Base-by-base conservation (phyloP, 164 flowering plant genomes). In the Vitis amurensis region DNA sequence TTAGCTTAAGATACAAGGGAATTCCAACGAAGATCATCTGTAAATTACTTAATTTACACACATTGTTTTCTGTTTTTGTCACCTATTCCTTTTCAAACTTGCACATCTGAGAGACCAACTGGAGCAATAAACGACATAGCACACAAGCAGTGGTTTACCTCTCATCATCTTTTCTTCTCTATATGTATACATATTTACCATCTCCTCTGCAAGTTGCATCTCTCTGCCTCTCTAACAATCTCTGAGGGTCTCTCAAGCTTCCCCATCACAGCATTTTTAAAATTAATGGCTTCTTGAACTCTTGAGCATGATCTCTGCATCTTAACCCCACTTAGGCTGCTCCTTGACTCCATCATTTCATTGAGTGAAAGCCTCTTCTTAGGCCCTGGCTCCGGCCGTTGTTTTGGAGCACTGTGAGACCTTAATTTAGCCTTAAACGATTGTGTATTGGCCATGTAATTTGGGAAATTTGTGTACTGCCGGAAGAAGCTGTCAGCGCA, bases 371-470 rank as follows among this genome's bases (percentile, higher is more conserved):
- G 69, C 71, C 79, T 74, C 73, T 69, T 82, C 79, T 70, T 84
- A 1, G 79, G 63, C 31, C 74, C 81, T 1, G 74, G 53, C 15
- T 85, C 88, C 0, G 88, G 85, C 78, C 90, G 72, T 56, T 83
- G 88, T 58, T 76, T 87, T 8, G 88, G 90, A 3, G 88, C 90
- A 68, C 88, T 84, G 2, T 84, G 84, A 0, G 90, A 86, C 83
- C 90, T 77, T 77, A 79, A 59, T 59, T 84, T 86, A 2, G 86
- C 88, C 77, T 69, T 74, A 66, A 82, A 88, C 12, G 92, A 88
- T 61, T 82, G 68, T 2, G 90, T 88, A 55, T 80, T 80, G 11
- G 82, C 82, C 88, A 83, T 84, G 76, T 87, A 87, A 63, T 74
- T 85, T 4, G 86, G 89, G 37, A 31, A 59, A 48, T 71, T 71